Percentiles rank a stretch among this genome's conserved stretches.
Evolutionary conservation across 768 basidiomycete species (phyloP).

Genomic region (Naganishia friedmannii): DNA sequence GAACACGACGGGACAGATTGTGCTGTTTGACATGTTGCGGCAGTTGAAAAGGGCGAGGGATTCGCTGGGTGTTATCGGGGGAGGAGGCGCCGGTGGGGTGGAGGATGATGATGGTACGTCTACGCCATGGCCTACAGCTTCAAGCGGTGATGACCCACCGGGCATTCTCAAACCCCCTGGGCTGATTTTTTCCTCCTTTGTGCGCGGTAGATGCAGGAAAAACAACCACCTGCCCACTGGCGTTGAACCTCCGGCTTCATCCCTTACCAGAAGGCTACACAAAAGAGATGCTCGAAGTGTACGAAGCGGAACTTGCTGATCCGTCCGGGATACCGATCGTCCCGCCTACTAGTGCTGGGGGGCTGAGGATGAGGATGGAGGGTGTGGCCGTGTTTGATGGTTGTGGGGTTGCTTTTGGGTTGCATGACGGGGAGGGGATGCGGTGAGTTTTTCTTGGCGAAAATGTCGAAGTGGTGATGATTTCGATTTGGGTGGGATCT

Average conservation of each 20-base stretch:
- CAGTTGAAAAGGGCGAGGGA: slow-evolving; percentile 37
- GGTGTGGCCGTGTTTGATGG: slow-evolving; percentile 72
- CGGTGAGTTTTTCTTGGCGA: slow-evolving; percentile 55
- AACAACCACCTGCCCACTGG: slow-evolving; percentile 37
- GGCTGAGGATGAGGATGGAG: slow-evolving; percentile 55
- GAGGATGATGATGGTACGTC: slow-evolving; percentile 6
- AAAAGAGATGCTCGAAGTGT: slow-evolving; percentile 36
- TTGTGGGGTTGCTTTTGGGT: slow-evolving; percentile 71
- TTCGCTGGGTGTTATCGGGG: slow-evolving; percentile 10
- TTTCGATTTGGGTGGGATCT: too few relatives aligned
- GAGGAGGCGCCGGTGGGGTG: neutral
- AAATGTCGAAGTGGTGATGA: too few relatives aligned
- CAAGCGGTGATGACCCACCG: neutral
- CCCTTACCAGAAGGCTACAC: slow-evolving; percentile 37
- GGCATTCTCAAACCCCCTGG: neutral
- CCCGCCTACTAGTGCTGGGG: slow-evolving; percentile 23
- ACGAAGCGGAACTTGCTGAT: slow-evolving; percentile 41
- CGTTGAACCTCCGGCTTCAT: slow-evolving; percentile 41
- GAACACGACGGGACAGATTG: slow-evolving; percentile 37
- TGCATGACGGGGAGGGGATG: slow-evolving; percentile 67
- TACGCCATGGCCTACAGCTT: too few relatives aligned
- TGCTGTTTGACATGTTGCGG: slow-evolving; percentile 44
- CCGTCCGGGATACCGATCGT: slow-evolving; percentile 40
- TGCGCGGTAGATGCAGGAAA: neutral
- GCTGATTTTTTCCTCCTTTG: neutral